Conservation (phyloP, 768 basidiomycete species). For the Leccinellum rugosiceps region DNA sequence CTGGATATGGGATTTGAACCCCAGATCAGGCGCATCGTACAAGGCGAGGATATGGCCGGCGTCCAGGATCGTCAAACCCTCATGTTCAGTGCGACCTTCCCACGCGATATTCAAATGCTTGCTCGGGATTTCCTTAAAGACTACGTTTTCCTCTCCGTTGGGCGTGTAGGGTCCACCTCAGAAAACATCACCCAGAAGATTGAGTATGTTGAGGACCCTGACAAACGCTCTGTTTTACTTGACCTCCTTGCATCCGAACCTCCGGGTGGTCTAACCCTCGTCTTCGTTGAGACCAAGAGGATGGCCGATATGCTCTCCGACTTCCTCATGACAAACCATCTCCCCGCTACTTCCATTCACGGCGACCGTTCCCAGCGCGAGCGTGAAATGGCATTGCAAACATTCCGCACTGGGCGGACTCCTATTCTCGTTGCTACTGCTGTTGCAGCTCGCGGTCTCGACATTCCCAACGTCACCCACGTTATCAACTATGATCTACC, state of each 20-base stretch:
- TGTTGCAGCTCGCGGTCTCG: slow-evolving; percentile 97
- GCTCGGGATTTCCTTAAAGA: slow-evolving; percentile 97
- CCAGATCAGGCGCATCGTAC: slow-evolving; percentile 96
- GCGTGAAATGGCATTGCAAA: slow-evolving; percentile 92
- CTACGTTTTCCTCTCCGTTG: slow-evolving; percentile 98
- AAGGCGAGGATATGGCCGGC: slow-evolving; percentile 98
- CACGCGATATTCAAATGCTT: slow-evolving; percentile 96
- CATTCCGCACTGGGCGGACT: slow-evolving; percentile 92
- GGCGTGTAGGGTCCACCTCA: slow-evolving; percentile 96
- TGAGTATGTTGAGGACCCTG: slow-evolving; percentile 95
- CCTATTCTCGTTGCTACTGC: slow-evolving; percentile 98
- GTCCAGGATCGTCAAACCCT: slow-evolving; percentile 90
- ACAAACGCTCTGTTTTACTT: slow-evolving; percentile 95
- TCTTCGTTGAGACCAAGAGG: slow-evolving; percentile 99
- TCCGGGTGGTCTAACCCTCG: slow-evolving; percentile 76
- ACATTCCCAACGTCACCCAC: slow-evolving; percentile 99
- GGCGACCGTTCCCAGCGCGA: slow-evolving; percentile 98
- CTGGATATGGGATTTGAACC: slow-evolving; percentile 99
- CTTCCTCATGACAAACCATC: slow-evolving; percentile 78
- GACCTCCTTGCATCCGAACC: slow-evolving; percentile 84
- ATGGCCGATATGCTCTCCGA: slow-evolving; percentile 99
- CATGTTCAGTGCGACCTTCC: slow-evolving; percentile 99
- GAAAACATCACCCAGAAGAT: slow-evolving; percentile 99
- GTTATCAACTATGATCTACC: slow-evolving; percentile 98
- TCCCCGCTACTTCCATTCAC: slow-evolving; percentile 95